Evolutionary conservation across 495 filamentous ascomycete species (phyloP).

Genomic region (Lepidopterella palustris): DNA sequence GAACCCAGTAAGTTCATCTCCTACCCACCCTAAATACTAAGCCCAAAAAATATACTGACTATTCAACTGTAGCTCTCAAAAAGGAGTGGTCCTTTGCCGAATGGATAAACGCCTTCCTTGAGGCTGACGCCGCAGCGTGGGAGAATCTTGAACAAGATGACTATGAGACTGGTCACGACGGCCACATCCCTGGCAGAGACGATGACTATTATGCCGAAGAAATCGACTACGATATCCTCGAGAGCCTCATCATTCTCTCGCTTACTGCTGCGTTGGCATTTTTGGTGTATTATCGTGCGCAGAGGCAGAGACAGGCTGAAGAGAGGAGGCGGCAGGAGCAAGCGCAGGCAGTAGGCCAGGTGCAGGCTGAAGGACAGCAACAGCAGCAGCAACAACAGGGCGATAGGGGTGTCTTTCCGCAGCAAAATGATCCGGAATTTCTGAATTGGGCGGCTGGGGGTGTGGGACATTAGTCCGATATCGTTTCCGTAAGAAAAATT

Average conservation of each 20-base stretch:
- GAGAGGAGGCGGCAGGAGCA: conserved; percentile 40
- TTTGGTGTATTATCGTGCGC: conserved; percentile 76
- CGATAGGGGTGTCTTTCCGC: conserved; percentile 65
- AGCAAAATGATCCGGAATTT: conserved; percentile 65
- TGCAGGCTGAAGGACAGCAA: conserved; percentile 6
- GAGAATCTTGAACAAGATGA: conserved; percentile 47
- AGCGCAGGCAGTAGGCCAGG: conserved; percentile 29
- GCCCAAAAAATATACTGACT: conserved; percentile 1
- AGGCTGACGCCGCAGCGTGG: conserved; percentile 62
- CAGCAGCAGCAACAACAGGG: conserved; percentile 32
- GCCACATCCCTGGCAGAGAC: conserved; percentile 46
- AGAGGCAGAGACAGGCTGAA: conserved; percentile 47
- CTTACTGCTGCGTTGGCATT: conserved; percentile 67
- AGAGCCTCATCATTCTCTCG: conserved; percentile 76
- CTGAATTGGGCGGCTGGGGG: conserved; percentile 69
- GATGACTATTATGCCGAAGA: conserved; percentile 61
- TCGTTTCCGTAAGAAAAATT: too few species aligned
- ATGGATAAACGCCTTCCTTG: conserved; percentile 77
- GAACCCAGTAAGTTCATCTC: conserved; percentile 60
- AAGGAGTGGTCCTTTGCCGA: conserved; percentile 71
- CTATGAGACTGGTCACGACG: conserved; percentile 40
- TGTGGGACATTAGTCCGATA: conserved; percentile 73
- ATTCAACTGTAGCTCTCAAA: conserved; percentile 47
- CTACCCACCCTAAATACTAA: not conserved
- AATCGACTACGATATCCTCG: conserved; percentile 69